Evolutionary conservation across 1,139 yeast species (phyloP).

Genomic region (Petasospora fabianii): DNA sequence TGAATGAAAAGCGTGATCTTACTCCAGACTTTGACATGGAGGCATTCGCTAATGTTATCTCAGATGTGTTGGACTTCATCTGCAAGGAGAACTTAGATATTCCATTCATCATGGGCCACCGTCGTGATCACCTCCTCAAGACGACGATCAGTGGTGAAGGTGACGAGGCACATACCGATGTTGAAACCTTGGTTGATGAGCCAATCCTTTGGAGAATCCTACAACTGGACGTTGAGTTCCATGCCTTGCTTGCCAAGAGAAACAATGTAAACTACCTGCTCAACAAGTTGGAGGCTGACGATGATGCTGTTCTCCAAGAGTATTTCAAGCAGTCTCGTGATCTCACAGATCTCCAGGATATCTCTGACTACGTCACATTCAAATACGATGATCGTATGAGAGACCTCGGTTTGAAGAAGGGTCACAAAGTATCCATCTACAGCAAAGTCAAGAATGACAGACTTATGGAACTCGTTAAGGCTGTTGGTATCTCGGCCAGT

Average conservation of each 20-base stretch:
- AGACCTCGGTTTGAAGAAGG: conserved; percentile 35
- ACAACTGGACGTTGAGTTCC: conserved; percentile 82
- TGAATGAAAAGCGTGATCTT: conserved; percentile 28
- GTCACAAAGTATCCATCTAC: conserved; percentile 53
- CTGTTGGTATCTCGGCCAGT: conserved; percentile 74
- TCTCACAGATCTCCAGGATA: conserved; percentile 82
- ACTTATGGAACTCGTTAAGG: conserved; percentile 63
- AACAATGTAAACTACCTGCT: conserved; percentile 58
- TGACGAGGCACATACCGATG: conserved; percentile 47
- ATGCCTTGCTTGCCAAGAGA: conserved; percentile 77
- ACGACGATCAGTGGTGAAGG: conserved; percentile 49
- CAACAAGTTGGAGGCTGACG: conserved; percentile 44
- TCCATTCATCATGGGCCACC: conserved; percentile 95
- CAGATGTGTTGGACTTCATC: conserved; percentile 73
- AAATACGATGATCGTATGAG: conserved; percentile 71
- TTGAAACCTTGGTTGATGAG: conserved; percentile 59
- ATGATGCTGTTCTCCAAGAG: conserved; percentile 60
- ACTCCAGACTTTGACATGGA: conserved; percentile 40
- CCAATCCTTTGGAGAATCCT: conserved; percentile 93
- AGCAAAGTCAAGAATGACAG: conserved; percentile 73
- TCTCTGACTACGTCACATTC: conserved; percentile 80
- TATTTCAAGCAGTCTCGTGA: conserved; percentile 52
- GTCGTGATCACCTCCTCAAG: conserved; percentile 77
- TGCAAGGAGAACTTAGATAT: conserved; percentile 81
- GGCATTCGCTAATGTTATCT: conserved; percentile 70